phyloP scores from a whole-genome alignment of 345 rosid species.

The Populus euphratica region DNA sequence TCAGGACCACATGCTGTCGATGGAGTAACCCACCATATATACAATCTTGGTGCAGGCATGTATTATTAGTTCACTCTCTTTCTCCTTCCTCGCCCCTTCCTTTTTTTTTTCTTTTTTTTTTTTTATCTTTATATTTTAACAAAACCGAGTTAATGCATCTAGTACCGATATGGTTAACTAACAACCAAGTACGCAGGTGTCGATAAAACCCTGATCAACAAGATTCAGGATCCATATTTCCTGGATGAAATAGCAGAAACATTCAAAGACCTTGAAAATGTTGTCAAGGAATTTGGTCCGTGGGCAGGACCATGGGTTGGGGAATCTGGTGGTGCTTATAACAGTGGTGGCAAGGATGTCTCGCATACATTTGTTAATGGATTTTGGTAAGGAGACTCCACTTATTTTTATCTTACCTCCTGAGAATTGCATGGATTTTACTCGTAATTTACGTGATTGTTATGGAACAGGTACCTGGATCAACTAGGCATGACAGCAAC shows the following conservation, averaged over 20 bases:
- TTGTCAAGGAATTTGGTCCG: constrained; percentile 34
- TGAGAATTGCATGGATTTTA: not conserved
- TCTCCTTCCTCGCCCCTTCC: not conserved
- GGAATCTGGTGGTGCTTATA: constrained; percentile 68
- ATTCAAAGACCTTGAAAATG: constrained; percentile 24
- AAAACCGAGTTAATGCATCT: too few species aligned
- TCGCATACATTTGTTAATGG: constrained; percentile 53
- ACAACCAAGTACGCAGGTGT: constrained; percentile 30
- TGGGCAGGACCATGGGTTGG: constrained; percentile 62
- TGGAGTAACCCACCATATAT: constrained; percentile 57
- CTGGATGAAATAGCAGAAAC: constrained; percentile 46
- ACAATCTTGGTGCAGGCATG: constrained; percentile 57
- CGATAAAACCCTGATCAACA: constrained; percentile 36
- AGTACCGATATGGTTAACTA: not conserved
- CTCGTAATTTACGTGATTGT: not conserved
- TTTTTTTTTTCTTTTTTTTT: not conserved
- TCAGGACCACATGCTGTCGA: constrained; percentile 47
- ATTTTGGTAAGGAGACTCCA: constrained; percentile 41
- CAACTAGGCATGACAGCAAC: constrained; percentile 60
- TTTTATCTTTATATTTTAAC: not conserved
- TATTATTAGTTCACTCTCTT: too few species aligned
- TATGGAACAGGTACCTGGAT: constrained; percentile 49
- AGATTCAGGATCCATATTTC: constrained; percentile 52
- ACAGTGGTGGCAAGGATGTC: constrained; percentile 63
- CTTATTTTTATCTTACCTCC: not conserved